These are phyloP conservation scores for Clonostachys rhizophaga DNA, from an alignment of 2,329 filamentous ascomycete species.

Conservation along the genomic window DNA sequence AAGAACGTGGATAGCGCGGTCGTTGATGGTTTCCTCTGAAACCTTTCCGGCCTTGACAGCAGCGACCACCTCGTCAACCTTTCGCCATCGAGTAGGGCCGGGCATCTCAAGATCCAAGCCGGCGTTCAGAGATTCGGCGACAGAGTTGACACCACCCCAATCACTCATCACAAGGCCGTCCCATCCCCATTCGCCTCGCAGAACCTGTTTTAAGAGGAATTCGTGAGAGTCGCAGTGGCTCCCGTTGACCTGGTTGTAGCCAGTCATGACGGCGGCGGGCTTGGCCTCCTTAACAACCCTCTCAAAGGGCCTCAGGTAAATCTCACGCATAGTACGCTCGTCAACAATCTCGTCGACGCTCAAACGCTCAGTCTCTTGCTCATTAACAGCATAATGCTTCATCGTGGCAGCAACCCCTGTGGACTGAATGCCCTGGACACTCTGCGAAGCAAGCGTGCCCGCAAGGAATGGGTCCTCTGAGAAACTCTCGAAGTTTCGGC, in stretches of 20 bases:
- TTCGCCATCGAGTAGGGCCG: slow-evolving; percentile 18
- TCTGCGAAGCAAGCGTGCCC: slow-evolving; percentile 33
- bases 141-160: slow-evolving; percentile 31
- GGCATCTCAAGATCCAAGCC: slow-evolving; percentile 28
- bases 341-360: slow-evolving; percentile 19
- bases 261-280: slow-evolving; percentile 38
- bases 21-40: slow-evolving; percentile 12
- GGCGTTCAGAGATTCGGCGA: slow-evolving; percentile 20
- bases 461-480: slow-evolving; percentile 41
- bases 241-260: slow-evolving; percentile 42
- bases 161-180: slow-evolving; percentile 40
- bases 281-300: slow-evolving; percentile 32
- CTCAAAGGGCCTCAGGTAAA: slow-evolving; percentile 39
- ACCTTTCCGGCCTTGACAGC: slow-evolving; percentile 13
- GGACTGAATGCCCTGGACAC: slow-evolving; percentile 37
- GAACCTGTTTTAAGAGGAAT: slow-evolving; percentile 27
- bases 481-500: slow-evolving; percentile 41
- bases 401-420: slow-evolving; percentile 34
- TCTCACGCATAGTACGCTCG: slow-evolving; percentile 22
- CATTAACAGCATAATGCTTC: slow-evolving; percentile 41
- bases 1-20: slow-evolving; percentile 19
- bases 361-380: slow-evolving; percentile 22
- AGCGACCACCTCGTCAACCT: slow-evolving; percentile 11
- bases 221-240: slow-evolving; percentile 33
- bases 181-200: slow-evolving; percentile 37